Evolutionary conservation across 164 flowering plant species (phyloP).

Genomic region (Piper betle): DNA sequence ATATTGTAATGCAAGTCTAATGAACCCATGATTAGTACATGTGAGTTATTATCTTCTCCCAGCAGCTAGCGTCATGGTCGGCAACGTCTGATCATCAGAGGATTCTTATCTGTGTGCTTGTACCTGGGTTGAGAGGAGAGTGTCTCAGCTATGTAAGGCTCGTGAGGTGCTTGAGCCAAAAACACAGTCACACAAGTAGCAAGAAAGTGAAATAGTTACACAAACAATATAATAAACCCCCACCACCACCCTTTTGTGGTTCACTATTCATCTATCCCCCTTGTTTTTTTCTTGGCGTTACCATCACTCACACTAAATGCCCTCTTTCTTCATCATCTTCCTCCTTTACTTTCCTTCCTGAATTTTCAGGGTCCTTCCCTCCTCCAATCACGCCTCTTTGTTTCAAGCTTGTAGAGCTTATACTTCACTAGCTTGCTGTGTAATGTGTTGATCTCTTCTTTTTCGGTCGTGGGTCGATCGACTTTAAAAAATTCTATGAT

Average conservation of each 20-base stretch:
- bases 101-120: too few relatives aligned
- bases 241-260: slow-evolving; percentile 7
- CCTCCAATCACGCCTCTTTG: slow-evolving; percentile 30
- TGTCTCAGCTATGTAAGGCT: too few relatives aligned
- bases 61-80: too few relatives aligned
- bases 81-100: too few relatives aligned
- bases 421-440: too few relatives aligned
- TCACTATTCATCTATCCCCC: slow-evolving; percentile 20
- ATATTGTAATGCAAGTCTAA: too few relatives aligned
- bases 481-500: not conserved
- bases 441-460: not conserved
- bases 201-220: not conserved
- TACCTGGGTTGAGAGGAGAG: too few relatives aligned
- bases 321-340: slow-evolving; percentile 15
- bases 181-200: not conserved
- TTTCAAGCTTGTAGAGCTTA: slow-evolving; percentile 10
- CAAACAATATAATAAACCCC: not conserved
- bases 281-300: slow-evolving; percentile 28
- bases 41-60: too few relatives aligned
- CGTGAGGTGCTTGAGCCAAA: not conserved
- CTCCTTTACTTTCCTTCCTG: slow-evolving; percentile 12
- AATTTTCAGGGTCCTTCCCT: slow-evolving; percentile 15
- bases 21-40: too few relatives aligned
- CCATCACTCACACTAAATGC: slow-evolving; percentile 26
- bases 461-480: slow-evolving; percentile 1